Evolutionary conservation across 2,329 filamentous ascomycete species (phyloP), one percentile per base, ranked within the genome.

Genomic region (Fusarium lateritium): DNA sequence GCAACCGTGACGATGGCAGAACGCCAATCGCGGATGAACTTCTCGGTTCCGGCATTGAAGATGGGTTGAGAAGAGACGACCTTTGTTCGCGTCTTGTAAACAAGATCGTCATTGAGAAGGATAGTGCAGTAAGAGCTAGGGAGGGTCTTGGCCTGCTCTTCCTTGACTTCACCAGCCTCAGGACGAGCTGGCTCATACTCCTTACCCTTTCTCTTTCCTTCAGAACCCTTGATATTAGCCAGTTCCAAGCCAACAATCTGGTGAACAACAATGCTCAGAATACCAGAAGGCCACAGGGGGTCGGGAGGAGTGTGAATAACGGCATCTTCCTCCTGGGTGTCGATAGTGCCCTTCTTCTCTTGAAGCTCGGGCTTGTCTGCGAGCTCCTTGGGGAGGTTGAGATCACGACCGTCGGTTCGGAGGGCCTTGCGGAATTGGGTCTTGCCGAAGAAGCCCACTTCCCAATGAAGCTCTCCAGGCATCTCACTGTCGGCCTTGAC

Each of bases 121-220:
- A 99, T 94, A 2, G 94, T 98, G 82, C 94, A 98, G 81, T 99
- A 99, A 39, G 93, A 93, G 65, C 92, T 97, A 0, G 96, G 96
- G 31, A 98, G 83, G 50, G 91, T 86, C 67, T 89, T 91, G 70
- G 92, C 88, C 74, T 93, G 86, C 79, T 98, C 95, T 70, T 97
- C 93, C 60, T 91, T 96, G 60, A 91, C 89, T 75, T 97, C 94
- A 8, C 96, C 95, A 57, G 91, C 94, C 34, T 89, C 87, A 2
- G 90, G 85, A 59, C 93, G 92, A 4, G 94, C 95, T 2, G 95
- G 94, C 77, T 97, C 94, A 73, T 91, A 98, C 76, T 98, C 95
- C 36, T 88, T 89, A 33, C 93, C 94, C 76, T 93, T 96, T 26
- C 92, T 86, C 73, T 92, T 94, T 7, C 94, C 93, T 9, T 90